Base-by-base conservation (phyloP, 1,284 basidiomycete genomes). In the Ustilago sp. region DNA sequence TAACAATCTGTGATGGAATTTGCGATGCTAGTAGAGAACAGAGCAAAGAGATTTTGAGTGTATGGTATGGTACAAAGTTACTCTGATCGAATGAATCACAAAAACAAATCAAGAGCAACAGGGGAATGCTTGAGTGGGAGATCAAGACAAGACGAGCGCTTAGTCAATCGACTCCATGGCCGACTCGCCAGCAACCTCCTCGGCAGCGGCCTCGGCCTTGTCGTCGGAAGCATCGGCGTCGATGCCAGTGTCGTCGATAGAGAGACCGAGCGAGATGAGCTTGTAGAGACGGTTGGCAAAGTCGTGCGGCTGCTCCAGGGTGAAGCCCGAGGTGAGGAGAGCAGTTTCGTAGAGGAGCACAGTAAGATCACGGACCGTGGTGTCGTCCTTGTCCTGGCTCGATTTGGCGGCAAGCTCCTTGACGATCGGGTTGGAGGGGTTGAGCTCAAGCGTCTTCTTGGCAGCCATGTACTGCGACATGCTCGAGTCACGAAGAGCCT, bases 401-500 rank as follows among this genome's bases (percentile, higher is more conserved):
- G 98, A 93, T 90, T 98, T 98, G 85, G 91, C 90, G 89, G 92
- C 94, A 86, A 99, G 90, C 89, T 98, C 96, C 90, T 94, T 95
- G 89, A 99, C 90, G 88, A 99, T 98, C 55, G 94, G 88, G 89
- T 99, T 95, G 82, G 88, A 88, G 19, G 95, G 93, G 91, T 99
- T 98, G 82, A 99, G 91, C 89, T 99, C 96, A 80, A 99, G 91
- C 19, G 96, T 98, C 93, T 98, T 98, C 92, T 98, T 98, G 63
- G 76, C 81, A 47, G 86, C 85, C 95, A 98, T 98, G 91, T 98
- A 98, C 54, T 94, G 95, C 36, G 95, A 98, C 96, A 99, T 98
- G 74, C 94, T 95, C 31, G 95, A 95, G 88, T 99, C 96, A 83
- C 96, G 94, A 70, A 98, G 92, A 54, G 96, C 96, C 89, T 99